Evolutionary conservation across 352 stramenopile species (phyloP), one percentile per base, ranked within the genome.

Genomic region (Pythium periplocum): DNA sequence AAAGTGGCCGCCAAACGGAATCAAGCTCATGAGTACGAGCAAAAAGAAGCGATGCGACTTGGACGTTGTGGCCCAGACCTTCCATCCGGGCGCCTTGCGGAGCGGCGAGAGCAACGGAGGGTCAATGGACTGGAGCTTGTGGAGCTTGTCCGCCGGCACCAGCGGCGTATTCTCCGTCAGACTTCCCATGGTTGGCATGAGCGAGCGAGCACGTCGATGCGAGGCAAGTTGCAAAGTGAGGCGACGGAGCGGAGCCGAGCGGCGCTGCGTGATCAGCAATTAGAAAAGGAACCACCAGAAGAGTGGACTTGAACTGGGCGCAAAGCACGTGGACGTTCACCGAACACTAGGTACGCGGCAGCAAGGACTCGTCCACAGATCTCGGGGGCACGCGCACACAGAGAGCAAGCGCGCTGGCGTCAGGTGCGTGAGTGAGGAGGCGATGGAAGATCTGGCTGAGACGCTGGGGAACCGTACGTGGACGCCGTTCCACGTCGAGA

Each of bases 1-100:
- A 51, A 95, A 95, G 68, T 94, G 84, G 32, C 78, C 82, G 34
- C 82, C 80, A 57, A 95, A 92, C 36, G 84, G 82, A 53, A 95
- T 90, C 63, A 64, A 79, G 59, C 80, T 90, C 75, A 95, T 92
- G 60, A 92, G 78, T 17, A 95, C 2, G 6, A 95, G 67, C 45
- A 95, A 66, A 53, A 73, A 95, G 61, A 92, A 92, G 45, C 84
- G 82, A 55, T 93, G 76, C 41, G 71, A 67, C 1, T 69, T 55
- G 34, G 81, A 84, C 45, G 76, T 86, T 32, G 78, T 73, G 36
- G 53, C 40, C 84, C 84, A 95, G 53, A 90, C 87, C 59, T 83
- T 59, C 82, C 82, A 94, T 6, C 50, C 34, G 4, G 80, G 57
- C 1, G 78, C 75, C 26, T 56, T 46, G 12, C 48, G 61, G 37